Evolutionary conservation across 129 eudicot genomes (phyloP).

Genomic region (Cynara cardunculus): DNA sequence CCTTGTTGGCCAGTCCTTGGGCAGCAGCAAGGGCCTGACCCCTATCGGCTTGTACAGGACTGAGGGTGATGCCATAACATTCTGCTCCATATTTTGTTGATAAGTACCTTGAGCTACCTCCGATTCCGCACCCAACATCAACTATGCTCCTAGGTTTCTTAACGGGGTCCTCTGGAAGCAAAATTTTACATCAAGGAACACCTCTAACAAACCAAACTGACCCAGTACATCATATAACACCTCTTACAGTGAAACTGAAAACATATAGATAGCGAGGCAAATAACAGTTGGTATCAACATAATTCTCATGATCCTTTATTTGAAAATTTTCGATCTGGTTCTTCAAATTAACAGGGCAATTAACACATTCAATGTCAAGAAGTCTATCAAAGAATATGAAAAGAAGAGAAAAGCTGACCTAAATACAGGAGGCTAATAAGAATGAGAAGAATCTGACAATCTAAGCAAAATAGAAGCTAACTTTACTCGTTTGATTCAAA

Average conservation of each 20-base stretch:
- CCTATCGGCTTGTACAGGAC: constrained; percentile 84
- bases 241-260: background rate
- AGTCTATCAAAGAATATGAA: background rate
- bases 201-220: background rate
- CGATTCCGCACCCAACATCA: constrained; percentile 97
- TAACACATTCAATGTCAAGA: background rate
- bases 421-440: background rate
- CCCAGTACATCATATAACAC: background rate
- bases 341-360: background rate
- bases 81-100: constrained; percentile 72
- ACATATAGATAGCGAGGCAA: background rate
- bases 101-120: constrained; percentile 84
- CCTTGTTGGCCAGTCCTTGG: constrained; percentile 73
- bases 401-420: background rate
- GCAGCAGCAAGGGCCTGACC: constrained; percentile 84
- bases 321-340: background rate
- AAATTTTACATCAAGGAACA: background rate
- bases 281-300: background rate
- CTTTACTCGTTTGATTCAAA: background rate
- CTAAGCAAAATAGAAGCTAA: background rate
- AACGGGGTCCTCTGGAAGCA: constrained; percentile 49
- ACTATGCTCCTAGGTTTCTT: constrained; percentile 60
- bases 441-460: background rate
- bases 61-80: constrained; percentile 74
- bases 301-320: background rate